Percentiles rank a stretch among this genome's conserved stretches.
Conservation (phyloP, 2,329 filamentous ascomycete species). For the Hymenoscyphus fraxineus region DNA sequence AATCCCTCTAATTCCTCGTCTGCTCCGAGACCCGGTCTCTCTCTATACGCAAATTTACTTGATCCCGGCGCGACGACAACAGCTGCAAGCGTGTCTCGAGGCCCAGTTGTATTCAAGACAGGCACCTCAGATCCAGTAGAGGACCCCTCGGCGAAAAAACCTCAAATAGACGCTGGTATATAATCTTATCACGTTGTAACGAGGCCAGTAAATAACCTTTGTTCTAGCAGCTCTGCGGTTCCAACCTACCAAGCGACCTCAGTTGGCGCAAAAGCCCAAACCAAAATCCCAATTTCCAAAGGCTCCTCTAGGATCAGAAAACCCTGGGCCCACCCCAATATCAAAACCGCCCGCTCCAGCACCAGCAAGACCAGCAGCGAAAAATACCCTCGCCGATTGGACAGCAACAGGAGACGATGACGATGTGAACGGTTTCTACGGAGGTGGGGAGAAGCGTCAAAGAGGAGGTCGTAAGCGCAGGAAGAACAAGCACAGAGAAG, state of each 20-base stretch:
- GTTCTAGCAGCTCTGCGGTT: conserved; percentile 67
- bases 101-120: conserved; percentile 66
- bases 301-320: conserved; percentile 30
- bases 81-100: conserved; percentile 65
- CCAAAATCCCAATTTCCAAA: conserved; percentile 59
- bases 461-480: conserved; percentile 63
- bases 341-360: conserved; percentile 33
- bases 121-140: conserved; percentile 44
- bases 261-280: conserved; percentile 58
- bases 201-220: conserved; percentile 44
- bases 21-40: conserved; percentile 48
- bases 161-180: conserved; percentile 56
- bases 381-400: conserved; percentile 78
- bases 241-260: conserved; percentile 78
- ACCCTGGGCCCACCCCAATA: conserved; percentile 29
- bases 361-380: conserved; percentile 45
- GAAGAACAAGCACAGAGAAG: conserved; percentile 70
- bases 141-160: conserved; percentile 55
- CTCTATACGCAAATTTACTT: conserved; percentile 81
- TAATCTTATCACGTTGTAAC: conserved; percentile 33
- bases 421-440: conserved; percentile 64
- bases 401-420: conserved; percentile 74
- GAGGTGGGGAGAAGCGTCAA: conserved; percentile 53
- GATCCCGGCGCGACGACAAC: conserved; percentile 53
- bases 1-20: conserved; percentile 34